A percentile compares a stretch with the other conserved stretches of the same genome.
phyloP scores from a whole-genome alignment of 768 basidiomycete species.

The Naganishia kalamii region DNA sequence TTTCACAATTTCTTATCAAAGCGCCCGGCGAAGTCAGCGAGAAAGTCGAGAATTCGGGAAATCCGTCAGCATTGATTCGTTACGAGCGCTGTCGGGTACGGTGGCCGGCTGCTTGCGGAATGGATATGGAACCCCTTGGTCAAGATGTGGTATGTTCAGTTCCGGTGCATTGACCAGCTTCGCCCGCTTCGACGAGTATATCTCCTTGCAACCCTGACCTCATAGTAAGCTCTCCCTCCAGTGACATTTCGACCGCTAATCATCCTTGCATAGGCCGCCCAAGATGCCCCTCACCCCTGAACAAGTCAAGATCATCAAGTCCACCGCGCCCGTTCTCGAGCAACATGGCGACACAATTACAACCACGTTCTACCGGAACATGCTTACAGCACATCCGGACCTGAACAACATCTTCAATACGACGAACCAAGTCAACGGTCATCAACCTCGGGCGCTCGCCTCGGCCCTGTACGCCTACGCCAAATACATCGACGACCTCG shows the following conservation, averaged over 20 bases:
- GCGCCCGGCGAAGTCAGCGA: no score
- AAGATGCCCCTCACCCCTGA: conserved; percentile 20
- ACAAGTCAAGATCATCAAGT: conserved; percentile 21
- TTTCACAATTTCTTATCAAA: no score
- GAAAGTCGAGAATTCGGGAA: no score
- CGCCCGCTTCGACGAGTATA: no score
- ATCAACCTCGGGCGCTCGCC: conserved; percentile 31
- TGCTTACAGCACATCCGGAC: conserved; percentile 14
- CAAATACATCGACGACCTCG: conserved; percentile 30
- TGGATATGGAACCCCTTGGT: no score
- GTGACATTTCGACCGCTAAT: background rate
- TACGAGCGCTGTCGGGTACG: no score
- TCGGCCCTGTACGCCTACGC: conserved; percentile 32
- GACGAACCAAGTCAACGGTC: conserved; percentile 16
- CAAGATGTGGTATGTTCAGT: no score
- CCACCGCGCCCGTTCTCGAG: conserved; percentile 20
- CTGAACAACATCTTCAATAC: conserved; percentile 26
- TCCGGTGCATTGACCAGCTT: no score
- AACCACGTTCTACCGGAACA: conserved; percentile 20
- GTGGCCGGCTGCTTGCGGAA: no score
- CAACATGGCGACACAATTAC: conserved; percentile 25
- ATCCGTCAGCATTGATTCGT: no score
- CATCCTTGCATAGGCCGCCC: background rate
- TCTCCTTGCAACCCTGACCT: background rate
- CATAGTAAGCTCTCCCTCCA: background rate